Conservation (phyloP, 2,329 filamentous ascomycete species). For the Penicillium brasilianum region DNA sequence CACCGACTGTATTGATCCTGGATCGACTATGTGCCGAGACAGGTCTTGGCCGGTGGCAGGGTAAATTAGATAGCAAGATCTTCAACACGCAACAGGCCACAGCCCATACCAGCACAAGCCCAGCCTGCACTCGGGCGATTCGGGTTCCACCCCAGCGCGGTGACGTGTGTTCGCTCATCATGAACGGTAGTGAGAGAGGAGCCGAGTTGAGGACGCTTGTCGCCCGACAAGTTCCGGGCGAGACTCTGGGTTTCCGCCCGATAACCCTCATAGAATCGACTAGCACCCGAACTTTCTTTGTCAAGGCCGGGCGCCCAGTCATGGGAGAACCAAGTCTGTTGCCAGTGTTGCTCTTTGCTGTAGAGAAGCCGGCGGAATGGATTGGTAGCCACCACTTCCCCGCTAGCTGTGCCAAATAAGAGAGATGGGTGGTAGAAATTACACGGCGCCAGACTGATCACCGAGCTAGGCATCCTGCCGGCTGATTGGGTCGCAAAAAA, state of each 20-base stretch:
- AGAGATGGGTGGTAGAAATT: slow-evolving; percentile 58
- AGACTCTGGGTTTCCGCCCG: slow-evolving; percentile 45
- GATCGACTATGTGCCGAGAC: slow-evolving; percentile 17
- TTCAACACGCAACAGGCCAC: slow-evolving; percentile 69
- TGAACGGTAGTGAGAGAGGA: slow-evolving; percentile 55
- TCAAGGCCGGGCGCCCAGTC: slow-evolving; percentile 54
- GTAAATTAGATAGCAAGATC: slow-evolving; percentile 59
- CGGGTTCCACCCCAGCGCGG: slow-evolving; percentile 70
- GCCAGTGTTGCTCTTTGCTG: slow-evolving; percentile 56
- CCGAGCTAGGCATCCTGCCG: slow-evolving; percentile 51
- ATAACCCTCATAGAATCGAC: slow-evolving; percentile 53
- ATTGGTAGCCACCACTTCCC: slow-evolving; percentile 58
- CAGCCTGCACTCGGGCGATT: slow-evolving; percentile 69
- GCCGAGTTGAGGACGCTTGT: slow-evolving; percentile 40
- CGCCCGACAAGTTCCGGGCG: slow-evolving; percentile 37
- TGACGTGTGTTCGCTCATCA: slow-evolving; percentile 67
- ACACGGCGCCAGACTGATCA: slow-evolving; percentile 42
- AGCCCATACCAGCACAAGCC: slow-evolving; percentile 70
- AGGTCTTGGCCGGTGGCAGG: slow-evolving; percentile 12
- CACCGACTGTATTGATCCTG: slow-evolving; percentile 6
- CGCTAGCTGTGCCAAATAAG: slow-evolving; percentile 58
- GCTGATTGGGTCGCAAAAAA: slow-evolving; percentile 58
- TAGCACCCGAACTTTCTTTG: slow-evolving; percentile 39
- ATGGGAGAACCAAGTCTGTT: slow-evolving; percentile 63
- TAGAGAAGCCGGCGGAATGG: slow-evolving; percentile 57